phyloP scores from a whole-genome alignment of 179 eudicot species.

The Pouteria campechiana region DNA sequence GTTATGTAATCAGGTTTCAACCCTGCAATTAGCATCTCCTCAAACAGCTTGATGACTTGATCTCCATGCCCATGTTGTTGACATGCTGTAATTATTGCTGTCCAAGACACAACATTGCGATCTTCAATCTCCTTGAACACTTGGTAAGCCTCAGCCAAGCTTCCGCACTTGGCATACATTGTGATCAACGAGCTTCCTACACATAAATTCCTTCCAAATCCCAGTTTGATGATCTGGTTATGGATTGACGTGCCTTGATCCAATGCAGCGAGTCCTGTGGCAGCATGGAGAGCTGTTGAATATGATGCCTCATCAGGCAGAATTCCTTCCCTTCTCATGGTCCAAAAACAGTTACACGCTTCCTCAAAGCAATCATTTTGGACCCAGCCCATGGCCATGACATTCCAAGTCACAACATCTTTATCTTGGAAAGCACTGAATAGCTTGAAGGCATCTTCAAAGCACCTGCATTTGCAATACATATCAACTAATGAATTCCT shows the following conservation, averaged over 20 bases:
- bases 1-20: constrained; percentile 27
- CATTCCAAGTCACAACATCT: constrained; percentile 43
- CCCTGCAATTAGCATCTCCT: constrained; percentile 21
- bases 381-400: constrained; percentile 23
- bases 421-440: constrained; percentile 11
- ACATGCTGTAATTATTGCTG: constrained; percentile 29
- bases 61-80: constrained; percentile 37
- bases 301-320: constrained; percentile 28
- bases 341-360: constrained; percentile 29
- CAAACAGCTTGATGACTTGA: constrained; percentile 26
- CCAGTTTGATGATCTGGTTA: constrained; percentile 25
- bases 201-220: constrained; percentile 14
- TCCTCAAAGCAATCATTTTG: constrained; percentile 22
- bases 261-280: constrained; percentile 30
- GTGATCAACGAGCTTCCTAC: constrained; percentile 25
- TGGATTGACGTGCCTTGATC: constrained; percentile 30
- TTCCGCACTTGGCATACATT: constrained; percentile 39
- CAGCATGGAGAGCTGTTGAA: constrained; percentile 27
- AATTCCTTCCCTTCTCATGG: constrained; percentile 21
- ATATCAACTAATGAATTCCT: constrained; percentile 38
- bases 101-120: constrained; percentile 20
- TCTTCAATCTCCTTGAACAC: constrained; percentile 18
- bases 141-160: constrained; percentile 22
- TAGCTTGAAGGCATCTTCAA: constrained; percentile 19
- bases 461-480: constrained; percentile 29